Evolutionary conservation across 2,329 filamentous ascomycete genomes (phyloP).

Genomic region (Aspergillus caelatus): DNA sequence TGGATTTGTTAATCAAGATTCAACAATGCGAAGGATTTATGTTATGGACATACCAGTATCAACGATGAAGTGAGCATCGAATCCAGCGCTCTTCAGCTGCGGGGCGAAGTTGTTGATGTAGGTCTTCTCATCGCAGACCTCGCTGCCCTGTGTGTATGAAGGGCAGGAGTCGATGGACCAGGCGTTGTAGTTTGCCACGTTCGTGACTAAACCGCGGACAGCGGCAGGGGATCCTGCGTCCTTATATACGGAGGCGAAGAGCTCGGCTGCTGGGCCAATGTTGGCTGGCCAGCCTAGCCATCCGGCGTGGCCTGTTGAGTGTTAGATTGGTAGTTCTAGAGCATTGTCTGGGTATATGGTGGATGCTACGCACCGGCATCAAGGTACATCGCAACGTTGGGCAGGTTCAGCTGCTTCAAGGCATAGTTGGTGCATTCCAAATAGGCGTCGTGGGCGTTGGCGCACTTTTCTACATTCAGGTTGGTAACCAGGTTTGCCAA

Average conservation of each 20-base stretch:
- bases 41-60: slow-evolving; percentile 48
- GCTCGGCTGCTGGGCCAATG: slow-evolving; percentile 53
- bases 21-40: no score
- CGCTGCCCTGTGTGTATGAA: slow-evolving; percentile 48
- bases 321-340: not conserved
- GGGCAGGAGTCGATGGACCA: slow-evolving; percentile 51
- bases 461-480: slow-evolving; percentile 56
- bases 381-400: slow-evolving; percentile 66
- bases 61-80: slow-evolving; percentile 59
- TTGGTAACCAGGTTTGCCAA: slow-evolving; percentile 67
- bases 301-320: slow-evolving; percentile 53
- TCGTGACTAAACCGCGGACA: slow-evolving; percentile 59
- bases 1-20: not conserved
- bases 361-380: slow-evolving; percentile 53
- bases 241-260: slow-evolving; percentile 53
- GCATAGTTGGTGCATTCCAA: slow-evolving; percentile 60
- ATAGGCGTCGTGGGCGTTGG: slow-evolving; percentile 58
- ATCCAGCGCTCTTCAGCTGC: slow-evolving; percentile 50
- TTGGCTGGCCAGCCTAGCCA: slow-evolving; percentile 68
- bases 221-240: slow-evolving; percentile 49
- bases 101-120: slow-evolving; percentile 57
- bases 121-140: slow-evolving; percentile 57
- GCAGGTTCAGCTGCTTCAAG: slow-evolving; percentile 58
- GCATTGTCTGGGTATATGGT: not conserved
- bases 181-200: slow-evolving; percentile 63